Percentiles rank a stretch among this genome's conserved stretches.
Conservation (phyloP, 2,329 filamentous ascomycete genomes). For the Fusarium xylarioides region DNA sequence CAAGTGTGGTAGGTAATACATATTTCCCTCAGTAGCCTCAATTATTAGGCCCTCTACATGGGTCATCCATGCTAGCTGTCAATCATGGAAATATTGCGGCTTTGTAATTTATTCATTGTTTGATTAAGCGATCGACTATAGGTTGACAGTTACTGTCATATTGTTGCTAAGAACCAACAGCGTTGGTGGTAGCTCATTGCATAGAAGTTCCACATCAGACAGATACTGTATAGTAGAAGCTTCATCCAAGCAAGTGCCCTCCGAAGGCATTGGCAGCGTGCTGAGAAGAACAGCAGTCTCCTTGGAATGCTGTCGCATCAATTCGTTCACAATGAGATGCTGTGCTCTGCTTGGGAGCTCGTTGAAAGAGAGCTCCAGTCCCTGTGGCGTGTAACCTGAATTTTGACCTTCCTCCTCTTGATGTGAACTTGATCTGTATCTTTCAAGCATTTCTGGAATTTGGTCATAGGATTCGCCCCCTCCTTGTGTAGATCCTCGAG, state of each 20-base stretch:
- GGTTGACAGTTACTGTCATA: slow-evolving; percentile 85
- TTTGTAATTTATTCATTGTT: slow-evolving; percentile 13
- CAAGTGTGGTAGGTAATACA: neutral
- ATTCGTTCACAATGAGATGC: slow-evolving; percentile 85
- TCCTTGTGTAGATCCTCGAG: slow-evolving; percentile 44
- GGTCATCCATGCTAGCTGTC: slow-evolving; percentile 20
- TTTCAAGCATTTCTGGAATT: slow-evolving; percentile 56
- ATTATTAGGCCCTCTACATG: neutral
- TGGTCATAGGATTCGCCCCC: slow-evolving; percentile 51
- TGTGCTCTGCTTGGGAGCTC: slow-evolving; percentile 85
- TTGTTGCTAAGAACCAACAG: slow-evolving; percentile 86
- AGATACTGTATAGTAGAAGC: slow-evolving; percentile 77
- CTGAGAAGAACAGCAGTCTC: slow-evolving; percentile 84
- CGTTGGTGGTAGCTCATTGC: slow-evolving; percentile 77
- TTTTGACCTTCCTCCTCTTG: slow-evolving; percentile 43
- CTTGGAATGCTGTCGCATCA: slow-evolving; percentile 74
- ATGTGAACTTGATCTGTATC: slow-evolving; percentile 45
- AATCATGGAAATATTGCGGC: slow-evolving; percentile 31
- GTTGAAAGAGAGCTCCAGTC: slow-evolving; percentile 81
- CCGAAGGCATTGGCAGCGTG: slow-evolving; percentile 81
- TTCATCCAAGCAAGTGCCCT: slow-evolving; percentile 78
- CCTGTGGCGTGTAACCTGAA: slow-evolving; percentile 65
- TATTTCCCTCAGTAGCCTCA: slow-evolving; percentile 4
- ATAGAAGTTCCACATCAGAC: slow-evolving; percentile 80
- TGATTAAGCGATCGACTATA: slow-evolving; percentile 52